Base-by-base conservation (phyloP, 495 filamentous ascomycete species). In the Tricharina praecox region DNA sequence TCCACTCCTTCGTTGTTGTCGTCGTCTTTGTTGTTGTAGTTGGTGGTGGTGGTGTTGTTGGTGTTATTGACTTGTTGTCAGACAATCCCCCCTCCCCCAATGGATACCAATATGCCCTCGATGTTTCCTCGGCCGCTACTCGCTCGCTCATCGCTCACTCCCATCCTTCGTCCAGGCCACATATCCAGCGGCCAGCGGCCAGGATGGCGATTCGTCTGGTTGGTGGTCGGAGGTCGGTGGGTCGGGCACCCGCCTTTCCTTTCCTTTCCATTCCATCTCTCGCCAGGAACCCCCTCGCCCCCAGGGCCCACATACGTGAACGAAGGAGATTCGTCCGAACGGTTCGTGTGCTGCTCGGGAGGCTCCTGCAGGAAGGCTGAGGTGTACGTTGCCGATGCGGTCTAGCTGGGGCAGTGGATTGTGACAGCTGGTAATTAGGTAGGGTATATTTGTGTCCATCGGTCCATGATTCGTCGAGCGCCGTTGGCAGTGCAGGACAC, bases 301-400 rank as follows among this genome's bases (percentile, higher is more conserved):
- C n/a, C n/a, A n/a, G n/a, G n/a, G n/a, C 47, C 43, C 34, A 48
- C 54, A 48, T 58, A 59, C 56, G 56, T 59, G 56, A 59, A 59
- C 56, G 50, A 47, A 42, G 43, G 38, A 52, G 55, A 59, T 57
- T 59, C 50, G 56, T 58, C 24, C 51, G 23, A 46, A 35, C 19
- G 28, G 28, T 34, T n/a, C 10, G 13, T n/a, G 24, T 16, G 25
- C 15, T 33, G n/a, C n/a, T n/a, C n/a, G 41, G 49, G 50, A 50
- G 13, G 18, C 23, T 39, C 54, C 58, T 59, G 56, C 56, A 59
- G 54, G 55, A 59, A 51, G 54, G 56, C 56, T 59, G 56, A 53
- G 54, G 54, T 59, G 56, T 53, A 51, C 56, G 54, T 59, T 59
- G 54, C 47, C 50, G 52, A 59, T 52, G 48, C 50, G 56, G 47